Conservation (phyloP, 164 flowering plant genomes). For the Macadamia tetraphylla region DNA sequence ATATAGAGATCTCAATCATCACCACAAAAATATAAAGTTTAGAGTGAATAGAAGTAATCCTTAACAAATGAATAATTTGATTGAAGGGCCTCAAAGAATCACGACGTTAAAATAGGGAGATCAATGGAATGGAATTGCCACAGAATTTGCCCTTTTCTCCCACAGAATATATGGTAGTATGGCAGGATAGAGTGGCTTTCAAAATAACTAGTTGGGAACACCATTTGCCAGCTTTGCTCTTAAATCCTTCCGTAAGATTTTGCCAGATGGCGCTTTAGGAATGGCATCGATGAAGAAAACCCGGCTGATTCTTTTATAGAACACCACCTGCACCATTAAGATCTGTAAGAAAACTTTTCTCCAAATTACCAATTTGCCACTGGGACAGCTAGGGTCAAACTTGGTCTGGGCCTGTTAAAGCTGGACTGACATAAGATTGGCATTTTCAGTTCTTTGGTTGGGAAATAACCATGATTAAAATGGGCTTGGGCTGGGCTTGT, state of each 20-base stretch:
- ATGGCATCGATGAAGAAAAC: background rate
- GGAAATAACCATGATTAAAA: too few species aligned
- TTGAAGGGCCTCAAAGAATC: background rate
- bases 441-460: too few species aligned
- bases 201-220: background rate
- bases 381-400: too few species aligned
- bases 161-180: background rate
- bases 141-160: background rate
- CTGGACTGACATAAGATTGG: too few species aligned
- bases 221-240: background rate
- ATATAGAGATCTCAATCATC: too few species aligned
- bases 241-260: background rate
- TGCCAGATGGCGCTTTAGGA: background rate
- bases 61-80: too few species aligned
- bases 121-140: too few species aligned
- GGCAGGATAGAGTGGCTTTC: background rate
- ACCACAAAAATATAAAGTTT: too few species aligned
- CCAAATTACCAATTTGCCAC: background rate
- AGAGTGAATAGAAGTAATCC: too few species aligned
- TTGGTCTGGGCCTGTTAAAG: too few species aligned
- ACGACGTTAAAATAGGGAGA: background rate
- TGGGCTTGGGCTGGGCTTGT: too few species aligned
- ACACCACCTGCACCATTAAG: background rate
- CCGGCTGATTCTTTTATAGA: background rate
- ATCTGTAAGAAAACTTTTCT: background rate